Evolutionary conservation across 228 moss, liverwort and hornwort species (phyloP).

Genomic region (Sphagnum magellanicum): DNA sequence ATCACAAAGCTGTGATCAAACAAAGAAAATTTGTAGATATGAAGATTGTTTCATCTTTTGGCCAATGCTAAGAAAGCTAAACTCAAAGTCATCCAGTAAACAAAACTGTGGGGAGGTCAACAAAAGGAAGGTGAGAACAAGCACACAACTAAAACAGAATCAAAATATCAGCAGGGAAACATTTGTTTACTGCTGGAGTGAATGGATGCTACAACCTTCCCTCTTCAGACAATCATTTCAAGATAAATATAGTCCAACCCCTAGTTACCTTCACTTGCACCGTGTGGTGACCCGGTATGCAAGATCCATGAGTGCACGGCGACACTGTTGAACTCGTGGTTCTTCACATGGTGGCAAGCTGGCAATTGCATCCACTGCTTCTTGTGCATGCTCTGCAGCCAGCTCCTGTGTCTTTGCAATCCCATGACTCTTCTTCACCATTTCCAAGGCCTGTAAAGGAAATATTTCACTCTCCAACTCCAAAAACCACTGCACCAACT

Average conservation of each 20-base stretch:
- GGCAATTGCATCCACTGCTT: constrained; percentile 61
- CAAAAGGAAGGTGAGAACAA: too few relatives aligned
- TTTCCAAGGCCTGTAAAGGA: constrained; percentile 65
- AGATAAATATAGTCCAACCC: neutral
- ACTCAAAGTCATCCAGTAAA: too few relatives aligned
- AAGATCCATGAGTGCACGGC: constrained; percentile 74
- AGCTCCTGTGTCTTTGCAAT: constrained; percentile 69
- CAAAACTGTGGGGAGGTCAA: too few relatives aligned
- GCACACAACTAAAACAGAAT: too few relatives aligned
- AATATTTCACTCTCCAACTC: neutral
- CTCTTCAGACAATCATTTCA: too few relatives aligned
- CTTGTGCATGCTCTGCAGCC: constrained; percentile 72
- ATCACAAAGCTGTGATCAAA: too few relatives aligned
- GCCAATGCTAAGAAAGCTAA: too few relatives aligned
- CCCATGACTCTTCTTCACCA: constrained; percentile 77
- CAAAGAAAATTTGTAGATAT: too few relatives aligned
- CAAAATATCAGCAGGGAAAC: too few relatives aligned
- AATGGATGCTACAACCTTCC: too few relatives aligned
- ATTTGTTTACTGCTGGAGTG: too few relatives aligned
- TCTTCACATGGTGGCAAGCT: constrained; percentile 53
- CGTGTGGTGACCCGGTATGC: constrained; percentile 68
- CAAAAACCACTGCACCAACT: neutral
- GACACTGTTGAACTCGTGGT: constrained; percentile 63
- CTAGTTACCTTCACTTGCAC: constrained; percentile 44
- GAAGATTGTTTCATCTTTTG: too few relatives aligned